Evolutionary conservation across 2,329 filamentous ascomycete species (phyloP).

Genomic region (Cladosporium sp.): DNA sequence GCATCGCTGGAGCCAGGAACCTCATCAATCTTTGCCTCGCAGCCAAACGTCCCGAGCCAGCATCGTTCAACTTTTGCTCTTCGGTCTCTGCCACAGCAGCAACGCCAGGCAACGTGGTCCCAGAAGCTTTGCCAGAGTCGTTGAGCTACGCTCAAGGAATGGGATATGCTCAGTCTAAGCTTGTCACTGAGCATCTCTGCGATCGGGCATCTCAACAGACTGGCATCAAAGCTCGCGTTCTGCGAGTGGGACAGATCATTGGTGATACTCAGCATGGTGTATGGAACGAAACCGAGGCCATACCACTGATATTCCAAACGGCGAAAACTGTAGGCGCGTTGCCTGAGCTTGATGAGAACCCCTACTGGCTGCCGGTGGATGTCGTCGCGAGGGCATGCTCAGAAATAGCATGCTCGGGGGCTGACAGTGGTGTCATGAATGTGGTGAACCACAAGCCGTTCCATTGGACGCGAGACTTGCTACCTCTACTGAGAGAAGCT

Average conservation of each 20-base stretch:
- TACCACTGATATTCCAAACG: slow-evolving; percentile 46
- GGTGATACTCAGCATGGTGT: slow-evolving; percentile 43
- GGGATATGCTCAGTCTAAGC: slow-evolving; percentile 14
- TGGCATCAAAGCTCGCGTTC: slow-evolving; percentile 23
- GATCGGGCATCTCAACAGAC: slow-evolving; percentile 24
- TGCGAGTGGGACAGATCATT: slow-evolving; percentile 42
- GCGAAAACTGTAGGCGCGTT: slow-evolving; percentile 45
- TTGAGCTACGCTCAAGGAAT: slow-evolving; percentile 7
- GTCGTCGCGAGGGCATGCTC: slow-evolving; percentile 35
- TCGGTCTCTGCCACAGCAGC: slow-evolving; percentile 17
- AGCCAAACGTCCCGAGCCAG: slow-evolving; percentile 23
- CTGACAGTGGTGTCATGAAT: slow-evolving; percentile 23
- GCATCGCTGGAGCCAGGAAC: slow-evolving; percentile 13
- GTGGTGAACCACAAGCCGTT: slow-evolving; percentile 45
- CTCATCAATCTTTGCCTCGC: slow-evolving; percentile 23
- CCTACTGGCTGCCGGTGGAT: slow-evolving; percentile 43
- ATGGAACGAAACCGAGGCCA: slow-evolving; percentile 49
- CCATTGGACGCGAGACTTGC: slow-evolving; percentile 49
- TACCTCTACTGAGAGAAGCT: slow-evolving; percentile 45
- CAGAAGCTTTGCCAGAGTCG: neutral
- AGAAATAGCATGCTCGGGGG: slow-evolving; percentile 19
- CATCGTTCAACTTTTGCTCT: slow-evolving; percentile 8
- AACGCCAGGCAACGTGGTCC: neutral
- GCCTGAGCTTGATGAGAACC: slow-evolving; percentile 37
- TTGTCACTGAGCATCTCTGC: slow-evolving; percentile 27